A percentile compares a stretch with the other conserved stretches of the same genome.
These are phyloP conservation scores for Tetradesmus lagerheimii DNA, from an alignment of 139 green algal genomes.

Conservation along the genomic window DNA sequence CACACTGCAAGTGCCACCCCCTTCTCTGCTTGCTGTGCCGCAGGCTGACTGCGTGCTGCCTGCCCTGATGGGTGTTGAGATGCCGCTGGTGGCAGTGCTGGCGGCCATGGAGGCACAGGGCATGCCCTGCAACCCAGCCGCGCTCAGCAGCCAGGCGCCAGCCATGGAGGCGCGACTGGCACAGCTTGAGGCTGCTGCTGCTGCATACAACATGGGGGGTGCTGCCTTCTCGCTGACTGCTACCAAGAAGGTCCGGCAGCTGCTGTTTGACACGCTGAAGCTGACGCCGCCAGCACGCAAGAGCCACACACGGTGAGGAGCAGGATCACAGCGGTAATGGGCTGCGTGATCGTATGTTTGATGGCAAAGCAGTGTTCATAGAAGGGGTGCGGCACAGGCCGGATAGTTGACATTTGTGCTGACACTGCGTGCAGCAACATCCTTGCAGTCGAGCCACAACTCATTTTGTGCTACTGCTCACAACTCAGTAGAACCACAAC, in stretches of 20 bases:
- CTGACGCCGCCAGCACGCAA: conserved; percentile 69
- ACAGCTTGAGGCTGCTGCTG: conserved; percentile 53
- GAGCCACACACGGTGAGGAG: not conserved
- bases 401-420: too few relatives aligned
- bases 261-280: conserved; percentile 76
- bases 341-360: too few relatives aligned
- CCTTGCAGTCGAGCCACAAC: too few relatives aligned
- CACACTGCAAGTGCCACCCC: too few relatives aligned
- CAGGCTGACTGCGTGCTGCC: conserved; percentile 56
- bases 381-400: too few relatives aligned
- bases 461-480: too few relatives aligned
- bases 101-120: conserved; percentile 75
- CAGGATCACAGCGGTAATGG: too few relatives aligned
- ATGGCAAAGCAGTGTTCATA: too few relatives aligned
- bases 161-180: conserved; percentile 65
- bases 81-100: conserved; percentile 82
- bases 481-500: too few relatives aligned
- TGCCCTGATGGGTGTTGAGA: conserved; percentile 71
- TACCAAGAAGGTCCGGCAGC: conserved; percentile 52
- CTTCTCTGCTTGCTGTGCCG: not conserved
- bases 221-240: conserved; percentile 38
- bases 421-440: too few relatives aligned
- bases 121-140: conserved; percentile 59
- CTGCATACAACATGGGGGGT: not conserved
- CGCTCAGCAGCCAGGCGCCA: conserved; percentile 43